These are phyloP conservation scores for Monoraphidium neglectum DNA, from an alignment of 139 green algal species.

Conservation along the genomic window DNA sequence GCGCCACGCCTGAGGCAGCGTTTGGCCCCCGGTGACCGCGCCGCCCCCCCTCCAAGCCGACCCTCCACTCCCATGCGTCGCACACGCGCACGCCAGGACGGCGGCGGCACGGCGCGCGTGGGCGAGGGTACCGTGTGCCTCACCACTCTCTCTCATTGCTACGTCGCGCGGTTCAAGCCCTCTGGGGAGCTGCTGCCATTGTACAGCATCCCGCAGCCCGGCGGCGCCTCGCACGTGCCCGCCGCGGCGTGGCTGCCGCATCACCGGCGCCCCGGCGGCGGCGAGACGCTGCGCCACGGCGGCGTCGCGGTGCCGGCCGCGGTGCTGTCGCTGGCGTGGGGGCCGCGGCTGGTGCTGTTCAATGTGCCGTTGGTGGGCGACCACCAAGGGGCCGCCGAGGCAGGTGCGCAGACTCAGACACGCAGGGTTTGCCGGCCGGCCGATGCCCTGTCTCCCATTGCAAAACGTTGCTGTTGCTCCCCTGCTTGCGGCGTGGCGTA, in stretches of 20 bases:
- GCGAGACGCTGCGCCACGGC: not conserved
- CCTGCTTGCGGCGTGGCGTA: not conserved
- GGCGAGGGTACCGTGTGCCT: conserved; percentile 51
- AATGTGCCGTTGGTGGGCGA: conserved; percentile 57
- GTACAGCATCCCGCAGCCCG: conserved; percentile 35
- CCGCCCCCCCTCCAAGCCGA: no score
- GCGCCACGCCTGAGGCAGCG: no score
- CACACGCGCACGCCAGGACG: no score
- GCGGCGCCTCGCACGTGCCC: conserved; percentile 1
- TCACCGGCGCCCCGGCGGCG: conserved; percentile 14
- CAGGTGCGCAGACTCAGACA: not conserved
- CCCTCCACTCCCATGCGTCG: no score
- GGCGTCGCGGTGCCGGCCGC: conserved; percentile 25
- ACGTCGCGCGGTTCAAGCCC: conserved; percentile 47
- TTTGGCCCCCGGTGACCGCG: no score
- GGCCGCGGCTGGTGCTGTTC: conserved; percentile 39
- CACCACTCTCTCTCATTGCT: conserved; percentile 23
- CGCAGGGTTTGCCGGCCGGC: not conserved
- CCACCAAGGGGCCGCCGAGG: conserved; percentile 9
- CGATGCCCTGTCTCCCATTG: not conserved
- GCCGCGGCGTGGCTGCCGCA: conserved; percentile 41
- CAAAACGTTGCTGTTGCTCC: not conserved
- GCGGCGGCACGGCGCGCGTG: conserved; percentile 12
- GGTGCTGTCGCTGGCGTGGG: conserved; percentile 45
- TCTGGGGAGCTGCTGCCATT: conserved; percentile 43